Base-by-base conservation (phyloP, 768 basidiomycete genomes). In the Termitomyces sp. region DNA sequence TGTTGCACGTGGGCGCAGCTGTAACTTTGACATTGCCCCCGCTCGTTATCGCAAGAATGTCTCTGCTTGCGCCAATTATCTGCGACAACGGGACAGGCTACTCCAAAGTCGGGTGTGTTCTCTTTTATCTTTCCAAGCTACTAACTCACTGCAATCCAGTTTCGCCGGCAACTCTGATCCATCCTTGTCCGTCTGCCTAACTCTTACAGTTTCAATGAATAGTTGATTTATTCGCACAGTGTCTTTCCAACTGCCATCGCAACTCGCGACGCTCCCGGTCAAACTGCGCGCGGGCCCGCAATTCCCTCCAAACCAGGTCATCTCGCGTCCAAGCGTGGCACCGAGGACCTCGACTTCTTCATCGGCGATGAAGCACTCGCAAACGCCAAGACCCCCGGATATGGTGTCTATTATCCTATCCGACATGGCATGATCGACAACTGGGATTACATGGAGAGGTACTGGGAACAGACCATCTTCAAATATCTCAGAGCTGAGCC, bases 391-490 rank as follows among this genome's bases (percentile, higher is more conserved):
- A 98, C 96, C 0, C 89, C 89, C 0, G 89, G 89, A 2, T 99
- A 98, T 73, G 86, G 89, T 23, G 83, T 99, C 3, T 89, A 94
- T 71, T 98, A 98, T 71, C 97, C 97, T 14, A 98, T 98, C 67
- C 83, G 91, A 54, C 97, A 98, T 67, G 96, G 96, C 26, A 88
- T 91, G 88, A 96, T 97, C 66, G 95, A 97, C 60, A 97, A 97
- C 66, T 95, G 93, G 93, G 93, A 95, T 70, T 86, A 97, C 63
- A 98, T 98, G 95, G 96, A 98, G 71, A 80, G 95, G 30, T 98
- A 94, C 74, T 99, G 97, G 97, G 94, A 97, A 71, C 96, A 99
- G 78, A 92, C 89, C 62, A 98, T 98, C 81, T 99, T 98, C 86
- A 98, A 99, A 74, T 98, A 98, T 76, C 80, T 99, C 59, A 82